Percentiles rank a stretch among this genome's conserved stretches.
phyloP scores from a whole-genome alignment of 768 basidiomycete species.

The Amanita jacksonii region DNA sequence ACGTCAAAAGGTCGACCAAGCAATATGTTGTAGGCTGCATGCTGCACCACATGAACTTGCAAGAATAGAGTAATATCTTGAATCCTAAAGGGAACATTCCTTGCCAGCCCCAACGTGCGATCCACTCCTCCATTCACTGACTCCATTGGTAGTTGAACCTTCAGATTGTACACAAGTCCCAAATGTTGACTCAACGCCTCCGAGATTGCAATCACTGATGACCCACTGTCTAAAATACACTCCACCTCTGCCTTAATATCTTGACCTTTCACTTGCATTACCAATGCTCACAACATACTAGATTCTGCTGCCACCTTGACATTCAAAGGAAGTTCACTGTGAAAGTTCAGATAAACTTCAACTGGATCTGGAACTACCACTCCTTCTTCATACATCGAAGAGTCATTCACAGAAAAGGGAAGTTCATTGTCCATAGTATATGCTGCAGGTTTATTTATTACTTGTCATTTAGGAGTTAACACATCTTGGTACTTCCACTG shows the following conservation, averaged over 20 bases:
- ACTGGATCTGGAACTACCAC: too few species aligned
- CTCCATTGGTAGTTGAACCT: slow-evolving; percentile 15
- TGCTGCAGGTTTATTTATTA: neutral
- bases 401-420: too few species aligned
- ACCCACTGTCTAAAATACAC: slow-evolving; percentile 17
- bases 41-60: slow-evolving; percentile 9
- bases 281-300: slow-evolving; percentile 12
- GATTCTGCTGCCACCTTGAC: slow-evolving; percentile 17
- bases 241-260: slow-evolving; percentile 14
- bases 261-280: slow-evolving; percentile 13
- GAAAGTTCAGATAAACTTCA: neutral
- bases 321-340: neutral
- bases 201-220: slow-evolving; percentile 18
- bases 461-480: slow-evolving; percentile 10
- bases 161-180: slow-evolving; percentile 13
- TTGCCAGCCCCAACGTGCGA: too few species aligned
- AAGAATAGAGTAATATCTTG: slow-evolving; percentile 4
- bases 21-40: slow-evolving; percentile 13
- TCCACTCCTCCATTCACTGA: slow-evolving; percentile 8
- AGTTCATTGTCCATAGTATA: neutral
- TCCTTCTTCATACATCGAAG: too few species aligned
- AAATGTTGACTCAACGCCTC: slow-evolving; percentile 13
- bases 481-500: slow-evolving; percentile 12
- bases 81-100: neutral
- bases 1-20: slow-evolving; percentile 9